A percentile compares a stretch with the other conserved stretches of the same genome.
Evolutionary conservation across 2,329 filamentous ascomycete species (phyloP).

Genomic region (Talaromyces marneffei): DNA sequence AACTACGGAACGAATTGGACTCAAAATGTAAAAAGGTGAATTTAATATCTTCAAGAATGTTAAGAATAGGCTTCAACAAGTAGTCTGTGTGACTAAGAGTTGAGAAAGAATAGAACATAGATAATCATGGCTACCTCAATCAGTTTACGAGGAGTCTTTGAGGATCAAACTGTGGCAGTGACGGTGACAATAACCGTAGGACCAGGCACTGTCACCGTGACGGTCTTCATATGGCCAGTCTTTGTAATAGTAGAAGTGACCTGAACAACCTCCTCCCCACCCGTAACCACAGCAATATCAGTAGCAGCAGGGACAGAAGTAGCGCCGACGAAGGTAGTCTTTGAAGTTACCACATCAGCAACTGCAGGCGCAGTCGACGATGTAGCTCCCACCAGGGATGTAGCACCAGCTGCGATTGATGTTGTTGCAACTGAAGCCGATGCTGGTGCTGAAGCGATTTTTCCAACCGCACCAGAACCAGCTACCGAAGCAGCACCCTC

Average conservation of each 20-base stretch:
- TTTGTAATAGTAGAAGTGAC: background rate
- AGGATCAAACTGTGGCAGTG: background rate
- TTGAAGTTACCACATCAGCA: background rate
- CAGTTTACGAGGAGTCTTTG: background rate
- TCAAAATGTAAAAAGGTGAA: background rate
- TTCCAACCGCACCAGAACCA: background rate
- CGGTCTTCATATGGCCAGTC: background rate
- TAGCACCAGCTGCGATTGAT: background rate
- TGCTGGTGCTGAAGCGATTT: background rate
- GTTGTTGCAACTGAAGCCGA: background rate
- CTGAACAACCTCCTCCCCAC: background rate
- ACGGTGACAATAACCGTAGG: background rate
- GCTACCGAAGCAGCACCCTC: constrained; percentile 7
- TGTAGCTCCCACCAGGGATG: background rate
- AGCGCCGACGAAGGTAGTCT: background rate
- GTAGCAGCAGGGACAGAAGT: background rate
- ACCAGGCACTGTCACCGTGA: background rate
- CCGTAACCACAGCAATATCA: background rate
- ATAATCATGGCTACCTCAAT: background rate
- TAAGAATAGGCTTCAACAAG: background rate
- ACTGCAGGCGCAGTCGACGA: background rate
- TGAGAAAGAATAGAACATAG: background rate
- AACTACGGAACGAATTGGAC: too few relatives aligned
- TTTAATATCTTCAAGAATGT: background rate
- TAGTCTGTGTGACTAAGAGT: too few relatives aligned